Evolutionary conservation across 257 asterid genomes (phyloP).

Genomic region (Hygrophila difformis): DNA sequence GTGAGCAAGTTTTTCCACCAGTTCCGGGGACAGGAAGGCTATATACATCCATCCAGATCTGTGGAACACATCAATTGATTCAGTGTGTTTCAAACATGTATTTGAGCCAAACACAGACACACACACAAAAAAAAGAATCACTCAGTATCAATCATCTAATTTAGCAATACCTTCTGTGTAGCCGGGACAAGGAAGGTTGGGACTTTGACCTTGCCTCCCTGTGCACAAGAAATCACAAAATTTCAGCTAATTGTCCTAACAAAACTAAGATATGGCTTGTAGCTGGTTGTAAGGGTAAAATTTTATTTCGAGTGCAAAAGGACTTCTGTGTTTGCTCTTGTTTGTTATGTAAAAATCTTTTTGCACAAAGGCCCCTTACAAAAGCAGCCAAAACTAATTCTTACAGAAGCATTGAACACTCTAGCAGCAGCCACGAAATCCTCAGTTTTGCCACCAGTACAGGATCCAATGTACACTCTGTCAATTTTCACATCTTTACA

Average conservation of each 20-base stretch:
- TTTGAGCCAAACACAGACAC: too few species aligned
- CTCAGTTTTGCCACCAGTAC: conserved; percentile 96
- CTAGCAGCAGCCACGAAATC: conserved; percentile 98
- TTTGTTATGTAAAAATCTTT: too few species aligned
- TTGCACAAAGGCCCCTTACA: too few species aligned
- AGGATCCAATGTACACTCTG: conserved; percentile 92
- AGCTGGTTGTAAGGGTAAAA: too few species aligned
- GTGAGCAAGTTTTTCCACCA: conserved; percentile 93
- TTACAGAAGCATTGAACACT: conserved; percentile 78
- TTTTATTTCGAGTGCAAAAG: too few species aligned
- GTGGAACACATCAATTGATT: conserved; percentile 12
- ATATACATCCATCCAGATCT: conserved; percentile 98
- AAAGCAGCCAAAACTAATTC: conserved; percentile 11
- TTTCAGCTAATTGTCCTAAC: neutral
- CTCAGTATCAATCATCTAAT: too few species aligned
- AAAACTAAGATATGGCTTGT: neutral
- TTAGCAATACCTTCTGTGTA: conserved; percentile 75
- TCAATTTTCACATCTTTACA: conserved; percentile 90
- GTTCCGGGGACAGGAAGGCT: conserved; percentile 90
- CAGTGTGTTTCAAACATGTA: too few species aligned
- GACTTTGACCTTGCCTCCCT: conserved; percentile 94
- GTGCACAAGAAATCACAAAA: conserved; percentile 12
- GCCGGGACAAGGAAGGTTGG: conserved; percentile 99
- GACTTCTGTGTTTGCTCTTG: neutral
- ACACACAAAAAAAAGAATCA: too few species aligned